Percentiles rank a stretch among this genome's conserved stretches.
Evolutionary conservation across 2,329 filamentous ascomycete species (phyloP).

Genomic region (Fusarium floridanum): DNA sequence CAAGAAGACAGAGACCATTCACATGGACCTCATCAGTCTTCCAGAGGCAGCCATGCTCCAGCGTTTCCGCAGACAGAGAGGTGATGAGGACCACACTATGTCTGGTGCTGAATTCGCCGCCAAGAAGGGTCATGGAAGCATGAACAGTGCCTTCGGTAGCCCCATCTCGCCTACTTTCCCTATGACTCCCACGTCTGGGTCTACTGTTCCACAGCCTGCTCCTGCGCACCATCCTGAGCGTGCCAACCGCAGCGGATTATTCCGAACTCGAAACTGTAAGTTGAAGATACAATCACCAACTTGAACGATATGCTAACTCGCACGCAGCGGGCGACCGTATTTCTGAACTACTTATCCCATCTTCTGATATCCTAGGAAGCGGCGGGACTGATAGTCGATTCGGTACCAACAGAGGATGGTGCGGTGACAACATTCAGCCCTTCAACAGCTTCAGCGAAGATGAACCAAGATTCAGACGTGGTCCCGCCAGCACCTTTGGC

Average conservation of each 20-base stretch:
- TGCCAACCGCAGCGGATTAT: conserved; percentile 6
- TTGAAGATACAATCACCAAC: neutral
- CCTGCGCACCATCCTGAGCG: conserved; percentile 27
- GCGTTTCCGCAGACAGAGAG: conserved; percentile 48
- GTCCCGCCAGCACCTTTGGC: conserved; percentile 41
- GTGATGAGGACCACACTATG: conserved; percentile 55
- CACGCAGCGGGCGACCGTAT: conserved; percentile 39
- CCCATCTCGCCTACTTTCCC: conserved; percentile 43
- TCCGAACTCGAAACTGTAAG: conserved; percentile 40
- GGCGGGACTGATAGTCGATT: conserved; percentile 23
- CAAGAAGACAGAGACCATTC: conserved; percentile 47
- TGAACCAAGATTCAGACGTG: conserved; percentile 41
- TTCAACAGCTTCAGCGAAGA: conserved; percentile 12
- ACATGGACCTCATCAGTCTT: conserved; percentile 54
- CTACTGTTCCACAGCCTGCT: conserved; percentile 24
- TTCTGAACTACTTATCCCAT: conserved; percentile 41
- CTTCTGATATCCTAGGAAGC: conserved; percentile 43
- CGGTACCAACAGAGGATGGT: conserved; percentile 22
- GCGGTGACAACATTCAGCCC: conserved; percentile 20
- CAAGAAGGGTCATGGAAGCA: conserved; percentile 2
- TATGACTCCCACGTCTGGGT: conserved; percentile 38
- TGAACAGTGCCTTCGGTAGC: conserved; percentile 50
- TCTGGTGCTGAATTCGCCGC: conserved; percentile 43
- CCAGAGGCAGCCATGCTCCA: conserved; percentile 54
- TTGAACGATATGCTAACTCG: conserved; percentile 4